These are phyloP conservation scores for Colletotrichum lupini DNA, from an alignment of 2,329 filamentous ascomycete species.

Conservation along the genomic window DNA sequence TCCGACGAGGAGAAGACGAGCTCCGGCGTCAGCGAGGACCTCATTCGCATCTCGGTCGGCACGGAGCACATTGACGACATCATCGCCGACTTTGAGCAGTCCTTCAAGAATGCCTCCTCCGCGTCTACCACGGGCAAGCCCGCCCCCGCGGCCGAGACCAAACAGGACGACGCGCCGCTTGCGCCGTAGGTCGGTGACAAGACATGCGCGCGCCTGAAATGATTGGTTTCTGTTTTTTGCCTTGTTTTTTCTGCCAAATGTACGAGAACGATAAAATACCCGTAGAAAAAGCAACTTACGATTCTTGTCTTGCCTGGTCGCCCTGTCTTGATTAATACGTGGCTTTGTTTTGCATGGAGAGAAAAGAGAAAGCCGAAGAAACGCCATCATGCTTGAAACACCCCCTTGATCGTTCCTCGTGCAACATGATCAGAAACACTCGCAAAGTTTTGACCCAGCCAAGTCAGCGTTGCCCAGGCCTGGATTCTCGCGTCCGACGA, in stretches of 20 bases:
- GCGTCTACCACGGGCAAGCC: constrained; percentile 49
- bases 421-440: neutral
- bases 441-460: neutral
- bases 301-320: neutral
- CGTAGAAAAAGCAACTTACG: constrained; percentile 26
- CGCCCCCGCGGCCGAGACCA: constrained; percentile 40
- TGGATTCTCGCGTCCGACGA: too few relatives aligned
- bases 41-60: constrained; percentile 94
- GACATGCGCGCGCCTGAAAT: neutral
- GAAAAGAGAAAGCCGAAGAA: neutral
- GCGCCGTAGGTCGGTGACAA: constrained; percentile 39
- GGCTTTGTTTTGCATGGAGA: neutral
- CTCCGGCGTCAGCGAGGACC: constrained; percentile 89
- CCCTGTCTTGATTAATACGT: neutral
- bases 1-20: constrained; percentile 81
- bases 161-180: constrained; percentile 51
- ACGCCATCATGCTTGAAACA: neutral
- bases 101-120: constrained; percentile 73
- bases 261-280: constrained; percentile 22
- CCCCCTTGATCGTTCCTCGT: constrained; percentile 6
- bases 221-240: neutral
- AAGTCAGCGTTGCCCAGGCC: neutral
- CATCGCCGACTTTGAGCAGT: constrained; percentile 93
- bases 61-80: constrained; percentile 98
- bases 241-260: neutral